Conservation (phyloP, 2,329 filamentous ascomycete species). For the Magnaporthiopsis incrustans region DNA sequence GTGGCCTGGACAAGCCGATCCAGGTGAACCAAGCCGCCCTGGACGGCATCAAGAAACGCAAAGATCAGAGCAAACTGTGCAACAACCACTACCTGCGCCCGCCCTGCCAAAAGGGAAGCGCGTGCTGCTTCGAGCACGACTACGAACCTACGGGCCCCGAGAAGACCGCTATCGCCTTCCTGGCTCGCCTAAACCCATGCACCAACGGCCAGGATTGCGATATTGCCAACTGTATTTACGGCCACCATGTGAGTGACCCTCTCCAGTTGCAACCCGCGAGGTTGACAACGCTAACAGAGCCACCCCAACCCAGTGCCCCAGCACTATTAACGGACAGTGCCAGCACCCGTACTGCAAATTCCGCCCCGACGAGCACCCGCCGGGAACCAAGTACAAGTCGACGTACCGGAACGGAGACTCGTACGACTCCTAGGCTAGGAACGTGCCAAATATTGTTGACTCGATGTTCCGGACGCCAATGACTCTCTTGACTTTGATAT, state of each 20-base stretch:
- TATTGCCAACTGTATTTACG: slow-evolving; percentile 51
- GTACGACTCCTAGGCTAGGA: slow-evolving; percentile 2
- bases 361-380: slow-evolving; percentile 43
- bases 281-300: neutral
- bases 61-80: slow-evolving; percentile 48
- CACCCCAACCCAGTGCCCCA: slow-evolving; percentile 37
- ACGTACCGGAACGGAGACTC: slow-evolving; percentile 10
- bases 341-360: slow-evolving; percentile 50
- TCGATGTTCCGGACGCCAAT: neutral
- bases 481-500: neutral
- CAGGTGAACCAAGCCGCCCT: slow-evolving; percentile 35
- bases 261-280: too few species aligned
- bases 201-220: slow-evolving; percentile 49
- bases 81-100: slow-evolving; percentile 55
- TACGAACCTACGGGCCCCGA: slow-evolving; percentile 47
- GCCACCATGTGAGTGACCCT: slow-evolving; percentile 45
- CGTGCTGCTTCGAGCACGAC: slow-evolving; percentile 49
- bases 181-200: slow-evolving; percentile 52
- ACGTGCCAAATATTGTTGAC: neutral
- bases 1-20: slow-evolving; percentile 47
- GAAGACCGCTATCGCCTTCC: slow-evolving; percentile 44
- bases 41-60: slow-evolving; percentile 48
- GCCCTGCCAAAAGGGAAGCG: slow-evolving; percentile 44
- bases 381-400: slow-evolving; percentile 41
- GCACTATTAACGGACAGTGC: slow-evolving; percentile 41